Evolutionary conservation across 2,329 filamentous ascomycete species (phyloP), one percentile per base, ranked within the genome.

Genomic region (Aspergillus texensis): DNA sequence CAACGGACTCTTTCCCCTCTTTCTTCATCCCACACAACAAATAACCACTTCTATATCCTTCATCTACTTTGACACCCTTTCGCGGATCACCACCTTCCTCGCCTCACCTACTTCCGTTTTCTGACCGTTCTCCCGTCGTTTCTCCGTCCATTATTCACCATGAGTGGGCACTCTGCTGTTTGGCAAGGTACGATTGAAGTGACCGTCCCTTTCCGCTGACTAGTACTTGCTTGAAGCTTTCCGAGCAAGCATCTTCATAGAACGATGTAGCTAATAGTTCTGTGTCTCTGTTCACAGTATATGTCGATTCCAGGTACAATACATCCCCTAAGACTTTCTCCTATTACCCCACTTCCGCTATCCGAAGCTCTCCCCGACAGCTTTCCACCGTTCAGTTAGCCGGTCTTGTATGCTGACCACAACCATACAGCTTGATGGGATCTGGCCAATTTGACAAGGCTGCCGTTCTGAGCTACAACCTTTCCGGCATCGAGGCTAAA

Each of bases 391-490:
- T 6, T 30, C 30, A 61, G 61, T 64, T 59, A 39, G 52, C 48
- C 55, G 61, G 43, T 54, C 34, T 43, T 50, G 30, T 24, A 57
- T 50, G 57, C 65, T 67, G 58, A 70, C 63, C 8, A 36, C 16
- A 54, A 19, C 16, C 34, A 61, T 45, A 71, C 76, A 96, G 93
- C 86, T 88, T 97, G 74, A 86, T 96, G 75, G 90, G 85, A 82
- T 89, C 86, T 73, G 89, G 89, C 75, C 89, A 94, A 78, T 81
- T 96, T 75, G 90, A 95, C 83, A 90, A 93, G 83, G 93, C 86
- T 73, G 91, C 91, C 76, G 93, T 97, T 78, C 88, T 95, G 84
- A 93, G 91, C 80, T 82, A 81, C 68, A 91, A 91, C 71, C 92
- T 93, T 73, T 91, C 91, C 81, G 93, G 89, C 77, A 85, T 88